Percentiles rank a stretch among this genome's conserved stretches.
Conservation (phyloP, 768 basidiomycete species). For the Vararia minispora region DNA sequence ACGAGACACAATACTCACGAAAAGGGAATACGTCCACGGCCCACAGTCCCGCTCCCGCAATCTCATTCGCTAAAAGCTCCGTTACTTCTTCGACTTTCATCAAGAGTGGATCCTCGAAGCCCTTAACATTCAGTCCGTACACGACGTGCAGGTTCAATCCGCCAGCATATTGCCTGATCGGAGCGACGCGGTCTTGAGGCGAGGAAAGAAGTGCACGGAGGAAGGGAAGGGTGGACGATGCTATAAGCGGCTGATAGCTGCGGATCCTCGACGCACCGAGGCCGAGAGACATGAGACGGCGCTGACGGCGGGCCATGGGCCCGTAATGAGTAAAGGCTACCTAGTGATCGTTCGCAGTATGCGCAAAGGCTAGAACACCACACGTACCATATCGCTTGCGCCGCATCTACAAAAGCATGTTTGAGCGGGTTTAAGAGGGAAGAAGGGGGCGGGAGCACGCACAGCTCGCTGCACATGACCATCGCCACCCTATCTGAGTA, state of each 20-base stretch:
- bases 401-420: constrained; percentile 3
- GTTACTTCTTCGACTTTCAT: constrained; percentile 32
- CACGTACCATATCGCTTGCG: constrained; percentile 12
- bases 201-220: constrained; percentile 10
- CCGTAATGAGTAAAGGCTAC: constrained; percentile 13
- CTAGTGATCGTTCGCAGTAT: constrained; percentile 1
- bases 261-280: constrained; percentile 6
- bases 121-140: constrained; percentile 44
- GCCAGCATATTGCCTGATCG: constrained; percentile 12
- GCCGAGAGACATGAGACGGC: constrained; percentile 12
- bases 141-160: constrained; percentile 28
- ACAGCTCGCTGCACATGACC: constrained; percentile 65
- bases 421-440: not conserved
- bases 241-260: constrained; percentile 11
- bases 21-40: constrained; percentile 29
- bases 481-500: constrained; percentile 67
- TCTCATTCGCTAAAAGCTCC: constrained; percentile 29
- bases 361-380: not conserved
- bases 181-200: constrained; percentile 9
- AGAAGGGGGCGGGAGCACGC: constrained; percentile 19
- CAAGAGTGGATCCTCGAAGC: constrained; percentile 30
- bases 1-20: constrained; percentile 22
- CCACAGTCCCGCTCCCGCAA: constrained; percentile 33
- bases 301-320: constrained; percentile 11
- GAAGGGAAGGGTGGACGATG: constrained; percentile 9